Conservation (phyloP, 2,329 filamentous ascomycete species). For the Xylaria sp. region DNA sequence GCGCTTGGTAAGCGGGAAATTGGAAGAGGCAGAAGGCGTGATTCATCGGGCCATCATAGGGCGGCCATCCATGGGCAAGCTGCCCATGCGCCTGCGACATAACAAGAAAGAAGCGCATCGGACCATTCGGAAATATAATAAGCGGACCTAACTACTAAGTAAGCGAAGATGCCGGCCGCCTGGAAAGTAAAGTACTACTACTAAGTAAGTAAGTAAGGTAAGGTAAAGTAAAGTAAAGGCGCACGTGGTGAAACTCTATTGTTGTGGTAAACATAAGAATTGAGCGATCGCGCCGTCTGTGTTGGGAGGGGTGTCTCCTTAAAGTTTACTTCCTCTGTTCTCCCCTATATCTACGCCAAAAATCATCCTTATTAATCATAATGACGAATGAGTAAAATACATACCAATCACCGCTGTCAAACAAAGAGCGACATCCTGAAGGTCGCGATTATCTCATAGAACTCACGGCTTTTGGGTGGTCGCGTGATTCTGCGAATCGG, state of each 20-base stretch:
- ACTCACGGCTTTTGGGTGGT: slow-evolving; percentile 5
- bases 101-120: slow-evolving; percentile 13
- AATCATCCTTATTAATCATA: background rate
- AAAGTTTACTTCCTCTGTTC: slow-evolving; percentile 8
- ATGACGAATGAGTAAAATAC: slow-evolving; percentile 3
- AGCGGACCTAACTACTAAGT: slow-evolving; percentile 20
- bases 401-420: background rate
- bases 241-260: slow-evolving; percentile 32
- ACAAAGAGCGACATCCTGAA: background rate
- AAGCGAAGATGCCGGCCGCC: slow-evolving; percentile 2
- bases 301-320: background rate
- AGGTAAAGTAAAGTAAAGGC: no score
- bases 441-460: background rate
- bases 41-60: slow-evolving; percentile 35
- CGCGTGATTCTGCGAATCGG: slow-evolving; percentile 11
- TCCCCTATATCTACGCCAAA: background rate
- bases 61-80: slow-evolving; percentile 21
- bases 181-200: no score
- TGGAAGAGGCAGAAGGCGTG: slow-evolving; percentile 20
- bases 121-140: slow-evolving; percentile 31
- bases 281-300: background rate
- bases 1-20: slow-evolving; percentile 32
- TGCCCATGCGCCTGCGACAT: background rate
- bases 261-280: slow-evolving; percentile 9
- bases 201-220: no score